These are phyloP conservation scores for Boletellus dicymbophilus DNA, from an alignment of 1,284 basidiomycete genomes.

Conservation along the genomic window DNA sequence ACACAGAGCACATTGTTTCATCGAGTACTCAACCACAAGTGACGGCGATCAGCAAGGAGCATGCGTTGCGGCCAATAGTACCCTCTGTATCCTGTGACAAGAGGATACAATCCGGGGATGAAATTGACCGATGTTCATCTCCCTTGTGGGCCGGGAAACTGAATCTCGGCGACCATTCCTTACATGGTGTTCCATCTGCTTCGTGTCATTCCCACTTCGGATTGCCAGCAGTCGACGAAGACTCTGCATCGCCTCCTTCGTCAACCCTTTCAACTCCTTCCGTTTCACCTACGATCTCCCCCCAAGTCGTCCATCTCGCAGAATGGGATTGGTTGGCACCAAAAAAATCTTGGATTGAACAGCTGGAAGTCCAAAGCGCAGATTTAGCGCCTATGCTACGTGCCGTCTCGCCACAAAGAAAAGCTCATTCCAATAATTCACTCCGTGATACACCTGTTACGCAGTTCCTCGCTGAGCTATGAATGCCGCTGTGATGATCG, in stretches of 20 bases:
- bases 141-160: conserved; percentile 20
- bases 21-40: background rate
- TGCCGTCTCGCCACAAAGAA: background rate
- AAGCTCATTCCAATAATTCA: conserved; percentile 22
- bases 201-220: background rate
- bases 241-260: conserved; percentile 25
- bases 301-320: conserved; percentile 16
- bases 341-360: background rate
- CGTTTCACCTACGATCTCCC: conserved; percentile 21
- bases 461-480: conserved; percentile 40
- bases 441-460: conserved; percentile 63
- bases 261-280: conserved; percentile 29
- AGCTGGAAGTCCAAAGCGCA: background rate
- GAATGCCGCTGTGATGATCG: conserved; percentile 8
- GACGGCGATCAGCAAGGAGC: conserved; percentile 14
- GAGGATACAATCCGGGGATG: background rate
- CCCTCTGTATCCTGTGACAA: background rate
- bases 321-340: conserved; percentile 27
- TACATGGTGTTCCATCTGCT: conserved; percentile 15
- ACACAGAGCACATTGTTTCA: conserved; percentile 10
- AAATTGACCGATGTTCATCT: background rate
- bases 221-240: conserved; percentile 19
- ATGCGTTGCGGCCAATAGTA: conserved; percentile 7
- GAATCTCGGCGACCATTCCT: conserved; percentile 24
- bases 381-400: background rate